Conservation (phyloP, 352 stramenopile species). For the Pilasporangium apinafurcum region DNA sequence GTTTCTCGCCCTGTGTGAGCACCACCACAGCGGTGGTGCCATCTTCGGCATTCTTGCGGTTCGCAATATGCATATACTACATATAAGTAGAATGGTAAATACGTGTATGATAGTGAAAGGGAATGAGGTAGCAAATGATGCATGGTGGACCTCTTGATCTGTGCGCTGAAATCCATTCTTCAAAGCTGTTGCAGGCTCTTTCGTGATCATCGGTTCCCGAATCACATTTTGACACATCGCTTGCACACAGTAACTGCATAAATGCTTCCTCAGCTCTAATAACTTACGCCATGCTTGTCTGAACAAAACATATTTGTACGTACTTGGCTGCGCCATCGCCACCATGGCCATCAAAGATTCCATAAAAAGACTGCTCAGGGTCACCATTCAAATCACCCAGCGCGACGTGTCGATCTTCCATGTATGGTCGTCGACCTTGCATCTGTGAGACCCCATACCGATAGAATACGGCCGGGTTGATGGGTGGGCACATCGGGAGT, state of each 20-base stretch:
- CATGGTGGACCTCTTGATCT: conserved; percentile 64
- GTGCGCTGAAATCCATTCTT: conserved; percentile 79
- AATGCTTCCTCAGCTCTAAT: neutral
- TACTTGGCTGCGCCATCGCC: conserved; percentile 87
- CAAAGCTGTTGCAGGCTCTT: conserved; percentile 58
- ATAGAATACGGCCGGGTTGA: conserved; percentile 73
- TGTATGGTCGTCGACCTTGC: conserved; percentile 82
- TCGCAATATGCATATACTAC: conserved; percentile 82
- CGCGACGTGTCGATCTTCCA: conserved; percentile 87
- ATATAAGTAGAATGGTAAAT: neutral
- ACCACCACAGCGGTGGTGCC: conserved; percentile 88
- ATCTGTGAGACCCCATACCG: conserved; percentile 81
- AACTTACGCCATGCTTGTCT: neutral
- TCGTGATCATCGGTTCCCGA: conserved; percentile 51
- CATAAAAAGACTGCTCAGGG: conserved; percentile 85
- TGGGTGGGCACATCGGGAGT: conserved; percentile 61
- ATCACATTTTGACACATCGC: conserved; percentile 82
- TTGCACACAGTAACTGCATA: conserved; percentile 70
- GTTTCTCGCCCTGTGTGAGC: conserved; percentile 58
- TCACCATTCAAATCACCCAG: conserved; percentile 76
- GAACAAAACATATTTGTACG: conserved; percentile 6
- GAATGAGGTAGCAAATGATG: too few species aligned
- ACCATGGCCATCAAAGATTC: conserved; percentile 92
- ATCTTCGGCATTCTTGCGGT: conserved; percentile 78
- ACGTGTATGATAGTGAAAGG: neutral